Evolutionary conservation across 2,329 filamentous ascomycete species (phyloP).

Genomic region (Scedosporium boydii): DNA sequence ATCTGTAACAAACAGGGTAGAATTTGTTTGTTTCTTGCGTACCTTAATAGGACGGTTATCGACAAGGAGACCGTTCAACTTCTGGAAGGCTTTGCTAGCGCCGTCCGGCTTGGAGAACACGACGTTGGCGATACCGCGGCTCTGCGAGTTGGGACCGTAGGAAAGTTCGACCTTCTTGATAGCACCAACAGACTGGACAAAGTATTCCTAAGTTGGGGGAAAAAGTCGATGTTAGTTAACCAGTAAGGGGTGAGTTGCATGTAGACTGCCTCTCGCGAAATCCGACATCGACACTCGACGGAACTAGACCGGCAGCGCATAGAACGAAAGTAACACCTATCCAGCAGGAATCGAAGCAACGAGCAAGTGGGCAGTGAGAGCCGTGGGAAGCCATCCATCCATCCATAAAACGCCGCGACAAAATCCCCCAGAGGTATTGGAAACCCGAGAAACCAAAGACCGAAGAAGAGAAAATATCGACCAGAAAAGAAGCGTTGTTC

Average conservation of each 20-base stretch:
- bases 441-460: not conserved
- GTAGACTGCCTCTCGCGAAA: constrained; percentile 13
- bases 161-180: constrained; percentile 88
- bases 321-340: not conserved
- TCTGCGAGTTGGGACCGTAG: constrained; percentile 86
- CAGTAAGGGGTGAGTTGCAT: constrained; percentile 15
- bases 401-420: not conserved
- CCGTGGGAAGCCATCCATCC: not conserved
- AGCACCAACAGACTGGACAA: constrained; percentile 73
- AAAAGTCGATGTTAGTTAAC: constrained; percentile 56
- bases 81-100: constrained; percentile 73
- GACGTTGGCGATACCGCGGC: constrained; percentile 86
- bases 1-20: not conserved
- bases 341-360: not conserved
- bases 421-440: not conserved
- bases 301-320: constrained; percentile 13
- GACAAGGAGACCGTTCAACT: constrained; percentile 81
- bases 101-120: constrained; percentile 73
- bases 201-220: constrained; percentile 78
- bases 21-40: constrained; percentile 19
- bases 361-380: constrained; percentile 5
- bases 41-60: constrained; percentile 89
- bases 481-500: not conserved
- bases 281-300: constrained; percentile 21
- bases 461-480: not conserved